Base-by-base conservation (phyloP, 2,329 filamentous ascomycete species). In the Ceratocystis albifundus region DNA sequence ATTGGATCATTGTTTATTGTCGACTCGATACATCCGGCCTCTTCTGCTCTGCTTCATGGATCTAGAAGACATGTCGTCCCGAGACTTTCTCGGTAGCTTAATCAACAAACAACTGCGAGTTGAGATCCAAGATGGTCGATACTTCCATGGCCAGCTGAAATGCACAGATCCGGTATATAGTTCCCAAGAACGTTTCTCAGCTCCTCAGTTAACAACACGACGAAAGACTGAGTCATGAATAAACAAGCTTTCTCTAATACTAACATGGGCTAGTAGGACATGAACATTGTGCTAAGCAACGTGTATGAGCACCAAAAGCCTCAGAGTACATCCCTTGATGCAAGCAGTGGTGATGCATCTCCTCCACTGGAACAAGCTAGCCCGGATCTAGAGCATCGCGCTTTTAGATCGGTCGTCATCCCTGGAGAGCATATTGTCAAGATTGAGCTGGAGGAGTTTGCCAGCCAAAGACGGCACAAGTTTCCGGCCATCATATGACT, bases 91-190 rank as follows among this genome's bases (percentile, higher is more conserved):
- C 25, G 64, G 64, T 4, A 61, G 41, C 28, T 83, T 95, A 63
- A 79, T 96, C 64, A 89, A 89, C 74, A 89, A 89, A 74, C 89
- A 84, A 48, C 77, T 97, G 44, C 87, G 91, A 67, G 78, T 97
- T 65, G 84, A 88, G 71, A 89, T 88, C 15, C 89, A 85, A 3
- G 93, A 97, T 74, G 85, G 84, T 17, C 89, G 94, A 68, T 86
- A 96, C 74, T 99, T 97, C 75, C 84, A 91, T 66, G 94, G 94
- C 22, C 82, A 86, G 69, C 89, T 99, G 77, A 96, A 95, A 76
- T 99, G 94, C 78, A 96, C 92, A 36, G 94, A 99, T 78, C 85
- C 88, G 68, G 91, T 95, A 77, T 63, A 83, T 45, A 2, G 41
- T 22, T 59, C 20, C 36, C 36, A 4, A 41, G 36, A 41, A 15